Evolutionary conservation across 2,329 filamentous ascomycete genomes (phyloP).

Genomic region (Penicillium fuscoglaucum): DNA sequence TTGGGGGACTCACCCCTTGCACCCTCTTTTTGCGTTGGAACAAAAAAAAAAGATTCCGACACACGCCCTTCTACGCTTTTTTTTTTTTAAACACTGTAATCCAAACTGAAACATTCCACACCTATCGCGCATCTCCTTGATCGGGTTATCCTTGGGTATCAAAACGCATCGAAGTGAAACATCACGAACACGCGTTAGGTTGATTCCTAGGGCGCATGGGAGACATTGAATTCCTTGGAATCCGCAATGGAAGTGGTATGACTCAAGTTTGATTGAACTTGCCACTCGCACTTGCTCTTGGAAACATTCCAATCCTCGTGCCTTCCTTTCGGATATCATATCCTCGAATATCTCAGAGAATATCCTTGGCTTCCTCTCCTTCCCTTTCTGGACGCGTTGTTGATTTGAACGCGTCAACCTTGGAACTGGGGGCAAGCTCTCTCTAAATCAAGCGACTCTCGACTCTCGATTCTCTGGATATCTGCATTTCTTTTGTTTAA

Average conservation of each 20-base stretch:
- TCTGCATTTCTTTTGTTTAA: not conserved
- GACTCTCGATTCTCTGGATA: not conserved
- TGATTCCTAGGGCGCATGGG: slow-evolving; percentile 2
- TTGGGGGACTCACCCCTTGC: slow-evolving; percentile 27
- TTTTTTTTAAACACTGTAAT: not conserved
- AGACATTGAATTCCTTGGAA: slow-evolving; percentile 6
- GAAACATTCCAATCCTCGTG: slow-evolving; percentile 7
- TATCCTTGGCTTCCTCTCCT: not conserved
- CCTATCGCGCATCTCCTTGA: not conserved
- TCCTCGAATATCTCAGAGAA: not conserved
- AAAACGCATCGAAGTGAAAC: not conserved
- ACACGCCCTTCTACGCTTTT: not conserved
- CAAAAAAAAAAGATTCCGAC: not conserved
- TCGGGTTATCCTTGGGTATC: not conserved
- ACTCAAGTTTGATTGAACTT: slow-evolving; percentile 3
- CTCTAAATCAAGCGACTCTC: not conserved
- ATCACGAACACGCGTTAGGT: not conserved
- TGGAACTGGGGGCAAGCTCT: not conserved
- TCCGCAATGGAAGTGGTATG: slow-evolving; percentile 10
- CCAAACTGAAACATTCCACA: slow-evolving; percentile 17
- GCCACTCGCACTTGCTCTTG: slow-evolving; percentile 5
- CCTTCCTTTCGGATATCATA: not conserved
- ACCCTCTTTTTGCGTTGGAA: not conserved
- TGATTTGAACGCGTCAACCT: not conserved
- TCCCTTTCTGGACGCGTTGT: not conserved